Conservation (phyloP, 2,329 filamentous ascomycete species). For the Fusarium euwallaceae region DNA sequence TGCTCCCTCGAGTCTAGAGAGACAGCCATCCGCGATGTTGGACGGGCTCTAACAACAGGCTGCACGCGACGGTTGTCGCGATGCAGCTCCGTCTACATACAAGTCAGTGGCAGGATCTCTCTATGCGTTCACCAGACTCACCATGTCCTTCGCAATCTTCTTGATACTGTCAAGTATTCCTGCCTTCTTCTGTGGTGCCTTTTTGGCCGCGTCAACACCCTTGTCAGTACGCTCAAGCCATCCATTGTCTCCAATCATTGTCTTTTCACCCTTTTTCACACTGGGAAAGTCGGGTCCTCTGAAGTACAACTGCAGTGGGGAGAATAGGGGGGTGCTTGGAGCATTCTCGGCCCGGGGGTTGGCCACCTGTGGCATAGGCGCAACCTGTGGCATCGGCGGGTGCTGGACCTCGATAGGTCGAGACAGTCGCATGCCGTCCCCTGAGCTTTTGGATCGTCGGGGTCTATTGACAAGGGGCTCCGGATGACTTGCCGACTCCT, state of each 20-base stretch:
- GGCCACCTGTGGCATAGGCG: constrained; percentile 30
- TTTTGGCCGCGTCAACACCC: constrained; percentile 40
- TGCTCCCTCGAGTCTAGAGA: constrained; percentile 69
- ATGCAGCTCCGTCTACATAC: constrained; percentile 53
- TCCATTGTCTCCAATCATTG: constrained; percentile 67
- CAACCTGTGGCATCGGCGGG: constrained; percentile 30
- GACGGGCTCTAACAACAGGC: constrained; percentile 47
- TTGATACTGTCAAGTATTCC: constrained; percentile 62
- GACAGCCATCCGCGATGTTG: constrained; percentile 56
- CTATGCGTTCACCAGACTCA: constrained; percentile 47
- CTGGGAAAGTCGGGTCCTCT: constrained; percentile 54
- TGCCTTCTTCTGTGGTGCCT: constrained; percentile 53
- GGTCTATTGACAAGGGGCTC: constrained; percentile 38
- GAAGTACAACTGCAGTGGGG: constrained; percentile 60
- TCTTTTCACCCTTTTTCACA: constrained; percentile 61
- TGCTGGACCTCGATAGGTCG: constrained; percentile 20
- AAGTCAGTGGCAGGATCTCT: constrained; percentile 17
- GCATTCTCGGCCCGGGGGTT: constrained; percentile 16
- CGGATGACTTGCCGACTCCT: constrained; percentile 29
- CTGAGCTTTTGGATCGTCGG: constrained; percentile 49
- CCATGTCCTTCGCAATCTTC: constrained; percentile 68
- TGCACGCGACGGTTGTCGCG: constrained; percentile 51
- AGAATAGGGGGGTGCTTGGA: constrained; percentile 51
- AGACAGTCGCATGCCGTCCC: constrained; percentile 38
- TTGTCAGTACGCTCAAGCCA: constrained; percentile 65